A percentile compares a stretch with the other conserved stretches of the same genome.
phyloP scores from a whole-genome alignment of 2,329 filamentous ascomycete genomes.

The Verticillium zaregamsianum region DNA sequence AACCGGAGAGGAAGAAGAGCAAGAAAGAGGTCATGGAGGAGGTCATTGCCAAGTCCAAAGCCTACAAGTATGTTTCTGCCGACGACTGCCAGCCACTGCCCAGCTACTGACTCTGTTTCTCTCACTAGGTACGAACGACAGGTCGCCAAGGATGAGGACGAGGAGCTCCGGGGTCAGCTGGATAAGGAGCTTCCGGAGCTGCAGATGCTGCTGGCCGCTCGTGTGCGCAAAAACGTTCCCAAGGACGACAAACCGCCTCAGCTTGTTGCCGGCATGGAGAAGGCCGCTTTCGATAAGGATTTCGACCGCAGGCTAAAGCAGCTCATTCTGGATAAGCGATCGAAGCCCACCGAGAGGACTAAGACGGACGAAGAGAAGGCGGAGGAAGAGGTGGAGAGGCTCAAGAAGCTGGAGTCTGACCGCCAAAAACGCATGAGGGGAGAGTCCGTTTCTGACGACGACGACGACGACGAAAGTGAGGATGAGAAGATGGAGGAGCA shows the following conservation, averaged over 20 bases:
- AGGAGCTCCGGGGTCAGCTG: constrained; percentile 77
- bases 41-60: constrained; percentile 93
- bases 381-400: constrained; percentile 68
- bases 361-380: constrained; percentile 87
- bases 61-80: constrained; percentile 60
- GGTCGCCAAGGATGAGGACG: constrained; percentile 86
- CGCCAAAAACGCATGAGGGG: constrained; percentile 84
- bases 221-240: constrained; percentile 29
- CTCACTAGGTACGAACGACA: constrained; percentile 69
- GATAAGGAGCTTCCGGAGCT: constrained; percentile 80
- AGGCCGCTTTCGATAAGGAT: constrained; percentile 71
- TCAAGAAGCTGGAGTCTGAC: constrained; percentile 80
- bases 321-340: constrained; percentile 78
- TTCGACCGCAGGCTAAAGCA: constrained; percentile 83
- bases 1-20: constrained; percentile 83
- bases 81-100: too few species aligned
- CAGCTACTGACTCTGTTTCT: background rate
- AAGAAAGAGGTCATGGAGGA: constrained; percentile 99
- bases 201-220: constrained; percentile 62
- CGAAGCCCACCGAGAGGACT: constrained; percentile 79
- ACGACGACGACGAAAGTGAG: constrained; percentile 40
- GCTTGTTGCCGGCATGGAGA: constrained; percentile 51
- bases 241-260: constrained; percentile 16
- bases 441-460: constrained; percentile 63
- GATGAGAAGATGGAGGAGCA: constrained; percentile 31